Conservation (phyloP, 257 asterid genomes). For the Primulina eburnea region DNA sequence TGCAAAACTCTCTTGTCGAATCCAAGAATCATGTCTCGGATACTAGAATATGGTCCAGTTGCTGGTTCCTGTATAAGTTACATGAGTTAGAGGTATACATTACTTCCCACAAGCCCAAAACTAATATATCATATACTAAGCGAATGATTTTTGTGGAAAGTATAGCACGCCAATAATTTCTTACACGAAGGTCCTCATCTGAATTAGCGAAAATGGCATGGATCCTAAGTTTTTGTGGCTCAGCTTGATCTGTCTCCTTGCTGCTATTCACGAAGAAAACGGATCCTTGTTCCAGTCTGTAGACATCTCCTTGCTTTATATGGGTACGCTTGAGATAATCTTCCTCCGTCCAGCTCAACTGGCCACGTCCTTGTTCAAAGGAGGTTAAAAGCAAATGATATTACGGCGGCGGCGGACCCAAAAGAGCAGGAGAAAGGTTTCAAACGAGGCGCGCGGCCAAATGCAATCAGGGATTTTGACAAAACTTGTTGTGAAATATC, state of each 20-base stretch:
- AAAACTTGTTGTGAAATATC: no score
- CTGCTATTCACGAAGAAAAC: conserved; percentile 64
- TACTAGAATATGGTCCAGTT: conserved; percentile 55
- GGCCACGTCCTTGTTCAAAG: conserved; percentile 59
- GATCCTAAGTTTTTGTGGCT: conserved; percentile 57
- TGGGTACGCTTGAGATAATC: conserved; percentile 32
- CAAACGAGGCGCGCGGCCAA: no score
- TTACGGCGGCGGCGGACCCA: no score
- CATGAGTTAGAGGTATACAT: not conserved
- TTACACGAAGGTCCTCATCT: conserved; percentile 36
- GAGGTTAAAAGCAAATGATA: no score
- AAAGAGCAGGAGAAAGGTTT: no score
- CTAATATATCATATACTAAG: not conserved
- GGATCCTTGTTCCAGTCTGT: conserved; percentile 52
- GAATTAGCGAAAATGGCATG: conserved; percentile 58
- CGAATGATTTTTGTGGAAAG: not conserved
- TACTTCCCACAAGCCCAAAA: no score
- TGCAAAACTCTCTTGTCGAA: conserved; percentile 62
- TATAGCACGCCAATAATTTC: not conserved
- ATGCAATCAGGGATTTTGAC: no score
- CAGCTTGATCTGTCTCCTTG: conserved; percentile 35
- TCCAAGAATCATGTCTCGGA: conserved; percentile 68
- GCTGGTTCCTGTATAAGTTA: conserved; percentile 38
- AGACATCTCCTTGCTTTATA: conserved; percentile 58
- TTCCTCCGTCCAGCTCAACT: conserved; percentile 57